phyloP scores from a whole-genome alignment of 2,329 filamentous ascomycete genomes.

The Fusarium duplospermum region DNA sequence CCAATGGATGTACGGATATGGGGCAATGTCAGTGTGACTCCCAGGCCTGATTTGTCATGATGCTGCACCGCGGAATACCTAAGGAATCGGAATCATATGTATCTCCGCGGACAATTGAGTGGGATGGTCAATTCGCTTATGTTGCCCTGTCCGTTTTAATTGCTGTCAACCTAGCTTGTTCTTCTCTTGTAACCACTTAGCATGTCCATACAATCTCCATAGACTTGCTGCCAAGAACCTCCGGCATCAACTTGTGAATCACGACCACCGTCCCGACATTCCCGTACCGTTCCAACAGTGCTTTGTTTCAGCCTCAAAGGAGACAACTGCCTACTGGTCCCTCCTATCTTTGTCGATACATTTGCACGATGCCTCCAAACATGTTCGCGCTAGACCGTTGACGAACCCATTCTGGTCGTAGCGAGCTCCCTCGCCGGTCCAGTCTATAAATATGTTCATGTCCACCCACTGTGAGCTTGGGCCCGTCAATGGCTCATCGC shows the following conservation, averaged over 20 bases:
- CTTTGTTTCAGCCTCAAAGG: too few species aligned
- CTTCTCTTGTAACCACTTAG: not conserved
- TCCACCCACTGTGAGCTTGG: slow-evolving; percentile 2
- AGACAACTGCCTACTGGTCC: too few species aligned
- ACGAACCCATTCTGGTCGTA: not conserved
- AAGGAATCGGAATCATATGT: not conserved
- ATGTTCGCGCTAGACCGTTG: too few species aligned
- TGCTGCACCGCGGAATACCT: not conserved
- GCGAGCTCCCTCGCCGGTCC: not conserved
- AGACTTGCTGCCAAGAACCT: slow-evolving; percentile 70
- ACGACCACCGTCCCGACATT: slow-evolving; percentile 65
- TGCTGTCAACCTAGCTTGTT: not conserved
- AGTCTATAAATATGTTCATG: not conserved
- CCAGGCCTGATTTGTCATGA: slow-evolving; percentile 26
- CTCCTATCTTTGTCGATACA: too few species aligned
- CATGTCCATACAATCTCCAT: slow-evolving; percentile 51
- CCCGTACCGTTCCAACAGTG: slow-evolving; percentile 54
- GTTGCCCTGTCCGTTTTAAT: not conserved
- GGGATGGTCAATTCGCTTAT: not conserved
- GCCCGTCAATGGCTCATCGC: not conserved
- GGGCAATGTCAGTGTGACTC: not conserved
- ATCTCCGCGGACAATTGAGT: not conserved
- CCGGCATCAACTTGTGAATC: slow-evolving; percentile 67
- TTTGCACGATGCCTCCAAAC: too few species aligned
- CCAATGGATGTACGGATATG: not conserved